Evolutionary conservation across 768 basidiomycete species (phyloP).

Genomic region (Roridomyces roridus): DNA sequence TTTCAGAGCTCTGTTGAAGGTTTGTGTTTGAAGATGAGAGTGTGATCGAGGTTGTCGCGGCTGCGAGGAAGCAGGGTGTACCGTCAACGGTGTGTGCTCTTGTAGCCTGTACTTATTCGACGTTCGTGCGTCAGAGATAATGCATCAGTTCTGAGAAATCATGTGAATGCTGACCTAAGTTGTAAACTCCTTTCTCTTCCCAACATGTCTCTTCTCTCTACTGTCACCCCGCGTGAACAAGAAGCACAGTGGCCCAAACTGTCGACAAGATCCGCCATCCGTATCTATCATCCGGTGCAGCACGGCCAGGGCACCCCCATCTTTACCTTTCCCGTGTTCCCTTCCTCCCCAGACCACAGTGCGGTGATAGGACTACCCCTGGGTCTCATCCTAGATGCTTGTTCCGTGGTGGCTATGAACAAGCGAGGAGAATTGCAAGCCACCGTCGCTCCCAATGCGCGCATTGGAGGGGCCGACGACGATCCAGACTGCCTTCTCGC

Average conservation of each 20-base stretch:
- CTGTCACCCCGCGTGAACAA: too few species aligned
- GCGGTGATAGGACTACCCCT: conserved; percentile 2
- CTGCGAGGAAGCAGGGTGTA: too few species aligned
- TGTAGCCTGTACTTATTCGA: too few species aligned
- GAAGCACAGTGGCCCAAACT: too few species aligned
- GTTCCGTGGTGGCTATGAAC: neutral
- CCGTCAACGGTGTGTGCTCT: too few species aligned
- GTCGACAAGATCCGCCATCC: too few species aligned
- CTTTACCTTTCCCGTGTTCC: neutral
- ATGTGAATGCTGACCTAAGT: too few species aligned
- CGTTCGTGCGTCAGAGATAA: too few species aligned
- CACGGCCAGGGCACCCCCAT: neutral
- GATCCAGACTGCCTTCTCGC: conserved; percentile 1
- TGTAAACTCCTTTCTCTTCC: too few species aligned
- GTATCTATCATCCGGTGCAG: too few species aligned
- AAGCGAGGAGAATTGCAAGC: neutral
- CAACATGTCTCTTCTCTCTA: too few species aligned
- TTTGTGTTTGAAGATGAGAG: neutral
- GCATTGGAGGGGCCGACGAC: neutral
- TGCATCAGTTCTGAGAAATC: too few species aligned
- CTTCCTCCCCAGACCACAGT: neutral
- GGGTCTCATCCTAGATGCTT: conserved; percentile 12
- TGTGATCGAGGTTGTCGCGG: neutral
- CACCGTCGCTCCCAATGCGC: neutral
- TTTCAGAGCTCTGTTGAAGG: conserved; percentile 11